These are phyloP conservation scores for Pichia heedii DNA, from an alignment of 805 yeast genomes.

Conservation along the genomic window DNA sequence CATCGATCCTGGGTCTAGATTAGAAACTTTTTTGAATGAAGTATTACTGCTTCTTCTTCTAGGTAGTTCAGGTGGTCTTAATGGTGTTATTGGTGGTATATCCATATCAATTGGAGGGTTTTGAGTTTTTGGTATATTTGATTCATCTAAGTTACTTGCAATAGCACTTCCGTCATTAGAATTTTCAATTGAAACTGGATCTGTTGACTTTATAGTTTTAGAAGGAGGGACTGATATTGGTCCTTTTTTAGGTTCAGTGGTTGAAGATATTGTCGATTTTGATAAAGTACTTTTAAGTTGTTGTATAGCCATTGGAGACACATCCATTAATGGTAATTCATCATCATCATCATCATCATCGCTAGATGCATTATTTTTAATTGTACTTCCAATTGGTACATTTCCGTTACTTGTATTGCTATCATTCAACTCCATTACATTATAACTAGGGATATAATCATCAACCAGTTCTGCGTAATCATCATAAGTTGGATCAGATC, in stretches of 20 bases:
- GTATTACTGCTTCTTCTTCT: background rate
- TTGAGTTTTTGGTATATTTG: too few species aligned
- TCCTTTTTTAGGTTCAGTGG: background rate
- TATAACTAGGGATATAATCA: too few species aligned
- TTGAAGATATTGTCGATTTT: background rate
- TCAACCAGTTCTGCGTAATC: background rate
- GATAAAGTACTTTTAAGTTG: background rate
- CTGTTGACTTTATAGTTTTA: too few species aligned
- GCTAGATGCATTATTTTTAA: too few species aligned
- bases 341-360: background rate
- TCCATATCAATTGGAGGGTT: too few species aligned
- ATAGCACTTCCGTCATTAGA: too few species aligned
- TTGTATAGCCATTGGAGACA: background rate
- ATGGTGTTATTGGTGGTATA: background rate
- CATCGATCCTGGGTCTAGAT: conserved; percentile 4
- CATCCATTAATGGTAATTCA: background rate
- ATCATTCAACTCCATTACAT: background rate
- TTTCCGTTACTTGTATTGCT: background rate
- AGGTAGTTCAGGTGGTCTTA: background rate
- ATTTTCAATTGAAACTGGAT: too few species aligned
- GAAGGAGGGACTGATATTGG: too few species aligned
- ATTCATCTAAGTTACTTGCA: background rate
- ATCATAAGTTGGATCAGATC: background rate
- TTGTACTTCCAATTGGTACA: too few species aligned
- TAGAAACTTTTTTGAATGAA: background rate